Conservation (phyloP, 495 filamentous ascomycete genomes). For the Aspergillus campestris region DNA sequence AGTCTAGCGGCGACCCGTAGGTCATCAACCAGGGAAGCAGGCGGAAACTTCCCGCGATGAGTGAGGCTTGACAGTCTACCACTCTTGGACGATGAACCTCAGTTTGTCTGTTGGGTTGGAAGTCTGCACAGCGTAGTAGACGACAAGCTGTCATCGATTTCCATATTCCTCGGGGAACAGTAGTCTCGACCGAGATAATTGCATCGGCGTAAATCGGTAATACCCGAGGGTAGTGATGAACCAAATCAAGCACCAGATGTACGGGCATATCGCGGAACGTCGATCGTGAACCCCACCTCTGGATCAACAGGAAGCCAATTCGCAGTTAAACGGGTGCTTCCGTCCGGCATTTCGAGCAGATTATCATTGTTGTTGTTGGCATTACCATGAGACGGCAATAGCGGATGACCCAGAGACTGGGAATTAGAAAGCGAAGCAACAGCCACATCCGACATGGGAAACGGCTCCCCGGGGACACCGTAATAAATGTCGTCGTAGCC, state of each 20-base stretch:
- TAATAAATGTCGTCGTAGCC: constrained; percentile 18
- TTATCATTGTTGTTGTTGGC: not conserved
- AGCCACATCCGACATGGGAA: too few relatives aligned
- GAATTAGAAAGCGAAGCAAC: too few relatives aligned
- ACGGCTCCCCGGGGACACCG: constrained; percentile 1
- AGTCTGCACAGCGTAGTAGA: too few relatives aligned
- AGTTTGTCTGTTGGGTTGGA: too few relatives aligned
- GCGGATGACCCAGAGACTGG: too few relatives aligned
- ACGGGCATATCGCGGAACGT: not conserved
- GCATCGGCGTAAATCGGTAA: not conserved
- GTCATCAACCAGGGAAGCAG: too few relatives aligned
- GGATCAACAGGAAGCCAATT: constrained; percentile 36
- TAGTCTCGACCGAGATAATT: not conserved
- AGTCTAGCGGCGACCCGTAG: too few relatives aligned
- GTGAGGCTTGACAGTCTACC: too few relatives aligned
- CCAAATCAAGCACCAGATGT: not conserved
- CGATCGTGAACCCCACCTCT: constrained; percentile 28
- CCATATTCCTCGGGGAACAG: not conserved
- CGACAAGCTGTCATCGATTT: too few relatives aligned
- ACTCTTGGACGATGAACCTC: too few relatives aligned
- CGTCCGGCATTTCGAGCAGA: constrained; percentile 33
- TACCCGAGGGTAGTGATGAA: too few relatives aligned
- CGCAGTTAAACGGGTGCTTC: constrained; percentile 22
- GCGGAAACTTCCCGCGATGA: too few relatives aligned
- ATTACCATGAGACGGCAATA: not conserved